Evolutionary conservation across 116 monocot species (phyloP).

Genomic region (Posidonia oceanica): DNA sequence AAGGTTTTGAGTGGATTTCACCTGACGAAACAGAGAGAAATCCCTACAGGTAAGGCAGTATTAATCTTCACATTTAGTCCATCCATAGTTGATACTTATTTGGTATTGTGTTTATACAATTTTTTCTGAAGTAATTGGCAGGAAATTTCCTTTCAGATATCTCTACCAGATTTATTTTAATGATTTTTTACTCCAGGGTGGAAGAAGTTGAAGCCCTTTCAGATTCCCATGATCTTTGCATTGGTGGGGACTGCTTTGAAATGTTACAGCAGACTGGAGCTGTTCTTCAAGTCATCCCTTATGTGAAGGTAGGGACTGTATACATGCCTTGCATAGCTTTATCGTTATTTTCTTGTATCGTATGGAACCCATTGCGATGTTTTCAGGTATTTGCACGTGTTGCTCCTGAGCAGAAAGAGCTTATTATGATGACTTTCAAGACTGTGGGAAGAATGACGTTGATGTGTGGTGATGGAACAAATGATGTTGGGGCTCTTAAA

Average conservation of each 20-base stretch:
- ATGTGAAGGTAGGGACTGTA: slow-evolving; percentile 60
- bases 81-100: neutral
- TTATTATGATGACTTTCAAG: slow-evolving; percentile 87
- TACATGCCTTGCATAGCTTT: neutral
- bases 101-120: neutral
- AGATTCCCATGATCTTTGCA: slow-evolving; percentile 90
- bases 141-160: neutral
- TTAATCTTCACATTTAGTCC: neutral
- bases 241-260: slow-evolving; percentile 93
- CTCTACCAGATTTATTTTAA: no score
- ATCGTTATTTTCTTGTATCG: neutral
- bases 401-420: slow-evolving; percentile 98
- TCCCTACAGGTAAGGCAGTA: slow-evolving; percentile 37
- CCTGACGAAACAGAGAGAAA: slow-evolving; percentile 80
- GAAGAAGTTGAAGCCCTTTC: slow-evolving; percentile 74
- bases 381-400: slow-evolving; percentile 94
- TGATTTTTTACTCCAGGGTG: slow-evolving; percentile 22
- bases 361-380: neutral
- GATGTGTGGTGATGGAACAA: slow-evolving; percentile 99
- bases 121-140: neutral
- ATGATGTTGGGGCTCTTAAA: slow-evolving; percentile 98
- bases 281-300: slow-evolving; percentile 84
- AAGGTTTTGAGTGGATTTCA: slow-evolving; percentile 76
- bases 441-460: slow-evolving; percentile 88
- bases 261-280: slow-evolving; percentile 69